A percentile compares a stretch with the other conserved stretches of the same genome.
These are phyloP conservation scores for Agapanthus africanus DNA, from an alignment of 106 monocot species.

Conservation along the genomic window DNA sequence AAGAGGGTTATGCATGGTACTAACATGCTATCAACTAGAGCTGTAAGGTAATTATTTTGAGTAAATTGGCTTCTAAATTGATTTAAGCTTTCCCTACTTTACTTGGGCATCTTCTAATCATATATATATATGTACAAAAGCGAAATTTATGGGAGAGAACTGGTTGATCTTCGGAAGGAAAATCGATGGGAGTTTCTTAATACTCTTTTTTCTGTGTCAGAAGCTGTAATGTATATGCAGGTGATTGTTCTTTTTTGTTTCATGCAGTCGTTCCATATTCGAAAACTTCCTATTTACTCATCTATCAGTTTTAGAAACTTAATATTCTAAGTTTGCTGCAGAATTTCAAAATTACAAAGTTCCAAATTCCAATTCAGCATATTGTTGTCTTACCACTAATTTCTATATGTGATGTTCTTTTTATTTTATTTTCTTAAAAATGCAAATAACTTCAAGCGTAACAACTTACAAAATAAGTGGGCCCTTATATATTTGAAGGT, in stretches of 20 bases:
- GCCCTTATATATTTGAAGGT: neutral
- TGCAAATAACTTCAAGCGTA: neutral
- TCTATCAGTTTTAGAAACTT: neutral
- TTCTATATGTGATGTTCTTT: too few species aligned
- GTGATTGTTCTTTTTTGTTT: conserved; percentile 37
- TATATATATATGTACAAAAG: conserved; percentile 29
- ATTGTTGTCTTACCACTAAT: neutral
- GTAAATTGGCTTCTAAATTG: neutral
- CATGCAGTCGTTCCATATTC: too few species aligned
- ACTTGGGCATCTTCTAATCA: neutral
- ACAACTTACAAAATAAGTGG: neutral
- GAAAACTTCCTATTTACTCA: too few species aligned
- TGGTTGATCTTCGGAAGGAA: conserved; percentile 88
- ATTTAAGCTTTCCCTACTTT: neutral
- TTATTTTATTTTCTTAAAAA: neutral
- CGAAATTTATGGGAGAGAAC: conserved; percentile 96
- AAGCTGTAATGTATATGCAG: conserved; percentile 99
- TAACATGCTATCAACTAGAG: conserved; percentile 77
- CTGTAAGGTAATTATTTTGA: conserved; percentile 46
- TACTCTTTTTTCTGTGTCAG: conserved; percentile 95
- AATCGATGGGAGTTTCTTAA: conserved; percentile 93
- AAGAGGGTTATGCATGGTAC: conserved; percentile 98
- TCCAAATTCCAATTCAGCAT: neutral
- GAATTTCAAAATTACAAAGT: neutral
- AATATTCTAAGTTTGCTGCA: neutral